Base-by-base conservation (phyloP, 768 basidiomycete genomes). In the Austroboletus festivus region DNA sequence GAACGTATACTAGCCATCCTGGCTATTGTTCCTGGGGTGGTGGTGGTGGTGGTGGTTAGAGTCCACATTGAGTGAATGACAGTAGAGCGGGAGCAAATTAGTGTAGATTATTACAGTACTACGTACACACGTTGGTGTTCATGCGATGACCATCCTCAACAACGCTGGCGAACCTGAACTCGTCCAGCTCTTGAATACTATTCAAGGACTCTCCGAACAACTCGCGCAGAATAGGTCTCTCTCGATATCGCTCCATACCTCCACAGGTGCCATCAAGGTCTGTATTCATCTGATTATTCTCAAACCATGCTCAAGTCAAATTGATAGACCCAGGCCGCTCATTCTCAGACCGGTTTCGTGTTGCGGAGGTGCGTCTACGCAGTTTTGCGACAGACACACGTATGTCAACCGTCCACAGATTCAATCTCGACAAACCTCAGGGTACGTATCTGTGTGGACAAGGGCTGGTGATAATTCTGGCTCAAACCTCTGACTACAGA, bases 341-440 rank as follows among this genome's bases (percentile, higher is more conserved):
- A 97, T 67, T 81, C 87, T 18, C 89, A 93, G 55, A 89, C 90
- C 1, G 94, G 95, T 2, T 97, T 94, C 67, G 92, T 94, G 9
- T 69, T 98, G 35, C 78, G 94, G 52, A 78, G 86, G 86, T 85
- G 53, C 24, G 80, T 71, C 33, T 19, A 38, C 46, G 44, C 22
- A 31, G 15, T 21, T 18, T 6, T 11, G 9, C 23, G 31, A 26
- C n/a, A 23, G 16, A 42, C n/a, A 34, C 24, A 37, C 18, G 19
- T n/a, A 33, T 7, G 26, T 9, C 50, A 8, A 62, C 13, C 12
- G 18, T 40, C 38, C 8, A 43, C 41, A 65, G 93, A 50, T 97
- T 88, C 71, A 98, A 98, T 64, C 68, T 84, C 62, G 94, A 97
- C 68, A 86, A 93, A 53, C 73, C 85, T 26, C 79, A 89, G 80